These are phyloP conservation scores for Marsdenia floribunda DNA, from an alignment of 257 asterid genomes.

Conservation along the genomic window DNA sequence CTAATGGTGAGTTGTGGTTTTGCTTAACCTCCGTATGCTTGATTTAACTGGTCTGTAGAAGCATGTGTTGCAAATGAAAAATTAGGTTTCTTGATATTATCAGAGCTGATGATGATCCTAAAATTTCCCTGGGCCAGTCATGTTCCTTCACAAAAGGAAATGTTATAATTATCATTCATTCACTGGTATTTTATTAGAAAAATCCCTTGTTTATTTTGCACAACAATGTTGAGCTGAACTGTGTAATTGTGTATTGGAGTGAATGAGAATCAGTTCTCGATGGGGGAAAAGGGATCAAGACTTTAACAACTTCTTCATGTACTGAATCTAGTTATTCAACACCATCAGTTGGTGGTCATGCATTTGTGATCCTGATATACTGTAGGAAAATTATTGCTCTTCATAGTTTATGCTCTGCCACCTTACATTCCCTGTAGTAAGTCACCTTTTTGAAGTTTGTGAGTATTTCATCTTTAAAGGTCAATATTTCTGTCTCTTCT, in stretches of 20 bases:
- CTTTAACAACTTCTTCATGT: neutral
- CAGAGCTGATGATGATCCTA: neutral
- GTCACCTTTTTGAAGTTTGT: neutral
- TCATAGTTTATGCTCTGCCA: neutral
- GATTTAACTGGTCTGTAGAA: neutral
- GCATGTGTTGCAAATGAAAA: neutral
- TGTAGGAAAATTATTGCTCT: neutral
- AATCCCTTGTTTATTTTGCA: neutral
- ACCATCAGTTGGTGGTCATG: neutral
- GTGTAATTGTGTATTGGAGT: neutral
- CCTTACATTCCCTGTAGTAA: too few species aligned
- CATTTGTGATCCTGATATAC: neutral
- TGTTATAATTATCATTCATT: neutral
- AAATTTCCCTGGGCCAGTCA: neutral
- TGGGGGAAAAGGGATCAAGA: neutral
- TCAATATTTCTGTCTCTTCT: neutral
- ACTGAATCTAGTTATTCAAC: neutral
- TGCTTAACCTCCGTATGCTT: neutral
- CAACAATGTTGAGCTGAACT: neutral
- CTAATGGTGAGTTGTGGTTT: slow-evolving; percentile 48
- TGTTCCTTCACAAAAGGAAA: neutral
- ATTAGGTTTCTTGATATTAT: neutral
- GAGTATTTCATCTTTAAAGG: neutral
- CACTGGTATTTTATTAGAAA: neutral
- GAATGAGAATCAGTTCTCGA: neutral